Conservation (phyloP, 2,329 filamentous ascomycete genomes). For the Aquanectria penicillioides region DNA sequence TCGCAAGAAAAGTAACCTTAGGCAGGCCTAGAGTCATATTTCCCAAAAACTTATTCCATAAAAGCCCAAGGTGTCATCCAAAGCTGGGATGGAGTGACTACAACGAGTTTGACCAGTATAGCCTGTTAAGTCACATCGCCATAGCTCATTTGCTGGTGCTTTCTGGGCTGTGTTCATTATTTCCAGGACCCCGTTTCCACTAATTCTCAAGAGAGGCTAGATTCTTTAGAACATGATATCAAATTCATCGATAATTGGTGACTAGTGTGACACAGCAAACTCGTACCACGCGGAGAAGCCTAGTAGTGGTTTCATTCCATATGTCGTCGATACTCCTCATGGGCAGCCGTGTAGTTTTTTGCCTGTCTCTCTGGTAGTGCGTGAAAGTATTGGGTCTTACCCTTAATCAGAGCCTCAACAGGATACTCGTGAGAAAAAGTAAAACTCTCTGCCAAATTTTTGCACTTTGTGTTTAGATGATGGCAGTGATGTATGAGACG, state of each 20-base stretch:
- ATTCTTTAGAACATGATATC: conserved; percentile 54
- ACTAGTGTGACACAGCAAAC: conserved; percentile 51
- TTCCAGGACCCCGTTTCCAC: conserved; percentile 45
- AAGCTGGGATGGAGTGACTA: conserved; percentile 45
- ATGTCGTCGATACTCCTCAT: conserved; percentile 56
- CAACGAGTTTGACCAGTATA: conserved; percentile 43
- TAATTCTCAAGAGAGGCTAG: conserved; percentile 52
- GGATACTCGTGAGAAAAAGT: conserved; percentile 43
- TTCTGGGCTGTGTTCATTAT: conserved; percentile 41
- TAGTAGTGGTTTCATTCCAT: conserved; percentile 53
- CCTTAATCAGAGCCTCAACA: conserved; percentile 44
- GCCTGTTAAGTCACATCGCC: conserved; percentile 48
- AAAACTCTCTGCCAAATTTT: conserved; percentile 31
- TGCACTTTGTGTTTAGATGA: conserved; percentile 34
- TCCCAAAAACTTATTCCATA: conserved; percentile 46
- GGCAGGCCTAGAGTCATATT: conserved; percentile 43
- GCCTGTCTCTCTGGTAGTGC: conserved; percentile 50
- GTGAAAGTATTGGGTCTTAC: conserved; percentile 45
- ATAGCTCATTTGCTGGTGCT: conserved; percentile 46
- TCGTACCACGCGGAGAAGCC: conserved; percentile 59
- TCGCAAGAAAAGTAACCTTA: conserved; percentile 55
- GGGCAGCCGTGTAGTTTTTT: conserved; percentile 45
- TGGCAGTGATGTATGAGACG: conserved; percentile 44
- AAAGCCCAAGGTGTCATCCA: conserved; percentile 45
- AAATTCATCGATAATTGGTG: conserved; percentile 61